A percentile compares a stretch with the other conserved stretches of the same genome.
phyloP scores from a whole-genome alignment of 2,329 filamentous ascomycete genomes.

The Chaetomium sp. region DNA sequence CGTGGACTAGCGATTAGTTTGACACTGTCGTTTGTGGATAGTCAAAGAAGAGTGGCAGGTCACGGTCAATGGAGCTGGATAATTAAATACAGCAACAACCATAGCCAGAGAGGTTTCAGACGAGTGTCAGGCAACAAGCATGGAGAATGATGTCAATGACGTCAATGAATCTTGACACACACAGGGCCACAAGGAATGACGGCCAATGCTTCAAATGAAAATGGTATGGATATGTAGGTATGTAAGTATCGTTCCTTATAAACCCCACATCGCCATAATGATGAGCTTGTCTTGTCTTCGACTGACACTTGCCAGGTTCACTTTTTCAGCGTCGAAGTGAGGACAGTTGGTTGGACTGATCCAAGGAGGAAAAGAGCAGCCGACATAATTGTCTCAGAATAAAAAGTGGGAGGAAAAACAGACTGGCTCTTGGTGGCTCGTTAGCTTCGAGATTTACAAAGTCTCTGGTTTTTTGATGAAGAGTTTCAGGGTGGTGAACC shows the following conservation, averaged over 20 bases:
- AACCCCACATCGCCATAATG: neutral
- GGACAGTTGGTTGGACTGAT: neutral
- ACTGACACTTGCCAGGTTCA: neutral
- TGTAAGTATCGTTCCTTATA: neutral
- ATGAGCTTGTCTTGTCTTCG: neutral
- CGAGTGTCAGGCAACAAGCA: neutral
- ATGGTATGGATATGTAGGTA: neutral
- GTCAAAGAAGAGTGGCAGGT: neutral
- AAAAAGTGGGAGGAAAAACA: neutral
- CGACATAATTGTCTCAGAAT: neutral
- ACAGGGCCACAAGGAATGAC: neutral
- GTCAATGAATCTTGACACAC: neutral
- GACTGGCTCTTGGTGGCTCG: no score
- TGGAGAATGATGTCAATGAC: slow-evolving; percentile 9
- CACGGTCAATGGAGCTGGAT: neutral
- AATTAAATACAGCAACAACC: neutral
- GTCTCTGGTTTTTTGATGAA: neutral
- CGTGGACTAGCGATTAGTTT: neutral
- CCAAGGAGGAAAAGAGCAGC: neutral
- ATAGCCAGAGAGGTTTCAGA: neutral
- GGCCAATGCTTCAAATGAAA: neutral
- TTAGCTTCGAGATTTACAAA: neutral
- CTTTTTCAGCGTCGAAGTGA: neutral
- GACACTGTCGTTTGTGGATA: neutral
- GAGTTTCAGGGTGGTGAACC: no score